Base-by-base conservation (phyloP, 257 asterid species). In the Gardenia jasminoides region DNA sequence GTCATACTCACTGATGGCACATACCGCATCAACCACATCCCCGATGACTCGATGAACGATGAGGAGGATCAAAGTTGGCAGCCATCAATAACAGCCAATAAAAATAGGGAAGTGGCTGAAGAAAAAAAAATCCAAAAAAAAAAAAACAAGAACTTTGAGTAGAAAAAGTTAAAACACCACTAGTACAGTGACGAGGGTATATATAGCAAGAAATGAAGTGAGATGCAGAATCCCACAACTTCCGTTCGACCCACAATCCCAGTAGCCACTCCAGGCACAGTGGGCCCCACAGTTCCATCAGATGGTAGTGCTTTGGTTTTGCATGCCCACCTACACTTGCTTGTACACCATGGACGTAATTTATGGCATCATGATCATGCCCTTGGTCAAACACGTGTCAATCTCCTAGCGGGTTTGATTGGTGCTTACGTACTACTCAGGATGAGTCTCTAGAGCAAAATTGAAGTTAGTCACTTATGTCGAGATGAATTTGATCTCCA, bases 341-440 rank as follows among this genome's bases (percentile, higher is more conserved):
- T 76, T n/a, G n/a, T n/a, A n/a, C n/a, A n/a, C n/a, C n/a, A n/a
- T n/a, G n/a, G n/a, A n/a, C n/a, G n/a, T n/a, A 78, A 78, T 16
- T 39, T 78, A 16, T 78, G 81, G 76, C 69, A 78, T 59, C 76
- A 78, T 26, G 81, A 78, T 24, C 81, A 78, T 7, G 81, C 81
- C 10, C 81, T 78, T 1, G 81, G 76, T 3, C 16, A 68, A 31
- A 78, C 81, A 7, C 81, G 76, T 9, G 76, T 69, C 58, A 78
- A 78, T 12, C 70, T 78, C 17, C 54, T 78, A 39, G 81, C 76
- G 8, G 81, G 81, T 68, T 11, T 78, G 6, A 68, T 78, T 41
- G 81, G 75, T 11, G 75, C 81, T 13, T 68, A 78, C 26, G 76
- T 68, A 2, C 71, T 78, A 33, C n/a, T 36, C 68, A 78, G 12